Percentiles rank a stretch among this genome's conserved stretches.
Evolutionary conservation across 1,139 yeast species (phyloP).

Genomic region (Pichia sorboxylosa): DNA sequence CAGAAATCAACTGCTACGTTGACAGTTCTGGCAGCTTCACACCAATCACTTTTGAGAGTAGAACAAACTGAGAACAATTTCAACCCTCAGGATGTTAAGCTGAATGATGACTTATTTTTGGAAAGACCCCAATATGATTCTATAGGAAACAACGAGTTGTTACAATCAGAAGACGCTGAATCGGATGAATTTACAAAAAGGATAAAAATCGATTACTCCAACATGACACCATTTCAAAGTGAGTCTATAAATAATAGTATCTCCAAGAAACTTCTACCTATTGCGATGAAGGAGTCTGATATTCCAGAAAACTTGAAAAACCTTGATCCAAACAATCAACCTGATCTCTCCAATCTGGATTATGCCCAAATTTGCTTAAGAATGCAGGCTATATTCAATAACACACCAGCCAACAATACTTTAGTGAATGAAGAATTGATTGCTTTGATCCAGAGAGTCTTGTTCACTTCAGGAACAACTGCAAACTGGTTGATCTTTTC

Average conservation of each 20-base stretch:
- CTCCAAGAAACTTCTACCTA: slow-evolving; percentile 37
- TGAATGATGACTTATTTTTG: slow-evolving; percentile 69
- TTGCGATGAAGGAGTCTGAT: slow-evolving; percentile 47
- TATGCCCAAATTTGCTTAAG: slow-evolving; percentile 60
- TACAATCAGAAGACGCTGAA: slow-evolving; percentile 14
- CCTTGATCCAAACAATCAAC: slow-evolving; percentile 77
- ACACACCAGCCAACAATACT: slow-evolving; percentile 59
- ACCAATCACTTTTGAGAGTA: slow-evolving; percentile 21
- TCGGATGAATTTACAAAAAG: slow-evolving; percentile 24
- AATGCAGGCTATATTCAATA: slow-evolving; percentile 51
- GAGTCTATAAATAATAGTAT: slow-evolving; percentile 3
- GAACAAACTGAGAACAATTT: slow-evolving; percentile 17
- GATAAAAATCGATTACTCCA: slow-evolving; percentile 30
- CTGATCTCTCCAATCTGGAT: slow-evolving; percentile 60
- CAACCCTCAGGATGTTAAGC: slow-evolving; percentile 43
- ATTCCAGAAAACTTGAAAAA: slow-evolving; percentile 46
- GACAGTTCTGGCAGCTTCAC: slow-evolving; percentile 64
- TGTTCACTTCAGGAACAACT: slow-evolving; percentile 37
- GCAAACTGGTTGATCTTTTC: slow-evolving; percentile 75
- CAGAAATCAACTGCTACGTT: slow-evolving; percentile 57
- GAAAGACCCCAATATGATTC: slow-evolving; percentile 64
- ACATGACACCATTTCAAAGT: slow-evolving; percentile 4
- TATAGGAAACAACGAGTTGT: slow-evolving; percentile 37
- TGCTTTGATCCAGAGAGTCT: slow-evolving; percentile 63
- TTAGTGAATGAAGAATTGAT: slow-evolving; percentile 72